Base-by-base conservation (phyloP, 805 yeast species). In the Schwanniomyces pseudopolymorphus region DNA sequence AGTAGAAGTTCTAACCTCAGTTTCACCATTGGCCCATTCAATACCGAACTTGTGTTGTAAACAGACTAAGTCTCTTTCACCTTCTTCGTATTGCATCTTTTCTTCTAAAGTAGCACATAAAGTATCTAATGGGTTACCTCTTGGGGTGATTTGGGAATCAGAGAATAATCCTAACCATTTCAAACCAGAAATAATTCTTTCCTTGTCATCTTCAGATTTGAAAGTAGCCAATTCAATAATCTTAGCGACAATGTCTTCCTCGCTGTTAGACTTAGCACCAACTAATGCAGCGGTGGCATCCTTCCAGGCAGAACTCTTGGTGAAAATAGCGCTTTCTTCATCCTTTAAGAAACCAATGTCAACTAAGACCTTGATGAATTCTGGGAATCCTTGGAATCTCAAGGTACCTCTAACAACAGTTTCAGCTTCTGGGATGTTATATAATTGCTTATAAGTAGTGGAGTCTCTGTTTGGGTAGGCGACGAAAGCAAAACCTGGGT, bases 401-500 rank as follows among this genome's bases (percentile, higher is more conserved):
- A 94, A 80, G 53, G 99, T 94, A 65, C 99, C 99, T 78, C 99
- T 87, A 63, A 94, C 81, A 52, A 92, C 89, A 49, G 96, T 89
- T 64, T 94, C 89, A 56, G 98, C 98, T 78, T 94, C 99, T 56
- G 99, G 99, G 52, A 94, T 94, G 63, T 80, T 70, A 74, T 94
- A 94, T 57, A 91, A 82, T 70, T 91, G 95, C 77, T 83, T 87
- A 81, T 89, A 94, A 47, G 86, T 80, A 50, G 97, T 89, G 35
- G 97, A 91, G 74, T 94, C 99, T 78, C 99, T 87, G 84, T 94
- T 94, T 61, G 99, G 98, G 75, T 94, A 94, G 63, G 90, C 84
- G 47, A 92, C 97, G 56, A 92, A 84, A 33, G 97, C 90, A 64
- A 79, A 94, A 57, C 97, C 99, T 43, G 97, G 97, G 77, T 87